Conservation (phyloP, 495 filamentous ascomycete genomes). For the Parachaetomium inaequale region DNA sequence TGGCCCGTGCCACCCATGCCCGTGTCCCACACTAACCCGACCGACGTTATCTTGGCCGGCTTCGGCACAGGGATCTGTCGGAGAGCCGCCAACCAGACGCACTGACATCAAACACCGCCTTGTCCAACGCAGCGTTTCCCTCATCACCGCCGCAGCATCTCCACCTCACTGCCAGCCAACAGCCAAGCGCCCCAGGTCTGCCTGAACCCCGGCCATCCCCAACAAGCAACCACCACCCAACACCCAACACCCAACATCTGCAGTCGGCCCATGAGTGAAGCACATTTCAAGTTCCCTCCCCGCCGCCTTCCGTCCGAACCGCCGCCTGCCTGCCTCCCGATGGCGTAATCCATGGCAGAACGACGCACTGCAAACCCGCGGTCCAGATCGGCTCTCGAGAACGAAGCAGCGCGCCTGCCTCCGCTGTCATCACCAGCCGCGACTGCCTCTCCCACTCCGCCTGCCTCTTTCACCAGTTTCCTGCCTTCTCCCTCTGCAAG, state of each 20-base stretch:
- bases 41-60: not conserved
- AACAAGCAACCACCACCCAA: not conserved
- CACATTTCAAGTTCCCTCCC: constrained; percentile 6
- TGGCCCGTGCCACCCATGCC: constrained; percentile 3
- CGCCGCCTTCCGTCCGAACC: constrained; percentile 16
- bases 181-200: constrained; percentile 13
- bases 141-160: not conserved
- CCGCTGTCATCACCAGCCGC: constrained; percentile 24
- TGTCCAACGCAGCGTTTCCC: constrained; percentile 8
- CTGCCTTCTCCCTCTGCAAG: constrained; percentile 22
- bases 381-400: constrained; percentile 52
- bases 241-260: not conserved
- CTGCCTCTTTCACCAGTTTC: not conserved
- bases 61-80: not conserved
- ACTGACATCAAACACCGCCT: not conserved
- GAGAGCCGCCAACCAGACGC: not conserved
- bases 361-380: constrained; percentile 50
- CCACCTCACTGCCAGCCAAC: too few species aligned
- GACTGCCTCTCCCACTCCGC: constrained; percentile 20
- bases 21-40: not conserved
- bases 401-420: constrained; percentile 43
- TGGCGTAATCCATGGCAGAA: constrained; percentile 60
- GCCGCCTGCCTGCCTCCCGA: constrained; percentile 37
- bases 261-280: constrained; percentile 21
- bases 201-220: constrained; percentile 3